phyloP scores from a whole-genome alignment of 2,329 filamentous ascomycete species.

The Graphiopsis chlorocephala region DNA sequence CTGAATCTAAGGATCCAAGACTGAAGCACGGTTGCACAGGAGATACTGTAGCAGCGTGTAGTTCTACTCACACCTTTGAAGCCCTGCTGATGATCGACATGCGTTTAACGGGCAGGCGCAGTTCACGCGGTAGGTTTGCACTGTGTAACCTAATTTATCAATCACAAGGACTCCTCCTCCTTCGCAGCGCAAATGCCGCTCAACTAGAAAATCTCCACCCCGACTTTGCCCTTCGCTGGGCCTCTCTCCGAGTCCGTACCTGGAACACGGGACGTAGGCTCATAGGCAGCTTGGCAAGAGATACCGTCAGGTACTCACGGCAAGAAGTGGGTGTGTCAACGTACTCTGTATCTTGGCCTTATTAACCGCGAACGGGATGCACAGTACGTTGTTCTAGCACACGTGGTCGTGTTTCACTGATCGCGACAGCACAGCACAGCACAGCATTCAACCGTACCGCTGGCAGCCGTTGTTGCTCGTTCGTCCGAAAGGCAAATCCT shows the following conservation, averaged over 20 bases:
- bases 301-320: neutral
- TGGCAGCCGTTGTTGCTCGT: neutral
- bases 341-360: neutral
- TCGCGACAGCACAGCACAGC: neutral
- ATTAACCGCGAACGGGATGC: neutral
- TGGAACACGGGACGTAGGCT: neutral
- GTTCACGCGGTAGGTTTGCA: neutral
- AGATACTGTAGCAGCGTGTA: neutral
- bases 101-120: neutral
- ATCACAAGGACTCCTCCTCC: neutral
- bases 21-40: neutral
- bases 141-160: neutral
- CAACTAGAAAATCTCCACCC: neutral
- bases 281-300: neutral
- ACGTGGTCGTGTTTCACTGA: neutral
- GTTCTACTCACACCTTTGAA: neutral
- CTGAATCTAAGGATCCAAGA: neutral
- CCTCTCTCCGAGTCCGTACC: neutral
- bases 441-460: neutral
- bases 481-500: neutral
- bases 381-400: neutral
- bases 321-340: neutral
- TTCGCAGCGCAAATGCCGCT: neutral
- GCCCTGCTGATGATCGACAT: neutral
- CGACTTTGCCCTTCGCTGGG: neutral